Evolutionary conservation across 345 rosid species (phyloP), one percentile per base, ranked within the genome.

Genomic region (Adansonia digitata): DNA sequence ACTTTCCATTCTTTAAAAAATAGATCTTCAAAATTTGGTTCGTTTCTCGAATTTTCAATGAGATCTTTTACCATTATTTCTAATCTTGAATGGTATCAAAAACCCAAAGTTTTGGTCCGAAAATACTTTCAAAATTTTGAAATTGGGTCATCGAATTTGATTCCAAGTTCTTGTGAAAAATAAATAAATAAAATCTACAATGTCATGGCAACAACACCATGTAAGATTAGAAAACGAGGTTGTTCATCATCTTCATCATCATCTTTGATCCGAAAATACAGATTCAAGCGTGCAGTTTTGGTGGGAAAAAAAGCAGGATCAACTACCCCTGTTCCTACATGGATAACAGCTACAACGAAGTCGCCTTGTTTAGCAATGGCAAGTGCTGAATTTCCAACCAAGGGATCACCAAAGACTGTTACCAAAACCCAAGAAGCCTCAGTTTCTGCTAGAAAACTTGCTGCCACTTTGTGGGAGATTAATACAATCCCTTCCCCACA

Each of bases 201-300:
- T 79, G 80, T 42, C 75, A 79, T 85, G 88, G 88, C 79, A 39
- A 62, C 73, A 43, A 66, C 69, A 52, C 20, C 76, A 10, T 85
- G 92, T 64, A 95, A 91, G 87, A 90, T 93, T 81, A 91, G 97
- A 80, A 95, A 93, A 88, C 84, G 98, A 79, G 90, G 92, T 31
- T 80, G 92, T 74, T 93, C 99, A 2, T 93, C 98, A 0, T 92
- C 98, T 0, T 93, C 98, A 0, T 95, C 98, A 0, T 95, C 99
- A 17, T 88, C 97, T 18, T 45, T 90, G 43, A 86, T 82, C 59
- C 89, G 85, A 34, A 85, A 77, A 48, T 90, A 95, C 87, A 80
- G 94, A 74, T 83, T 93, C 75, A 95, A 95, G 84, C 86, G 93
- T 40, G 89, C 96, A 7, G 90, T 95, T 85, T 81, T 91, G 70